Conservation (phyloP, 352 stramenopile species). For the Peronospora farinosa region DNA sequence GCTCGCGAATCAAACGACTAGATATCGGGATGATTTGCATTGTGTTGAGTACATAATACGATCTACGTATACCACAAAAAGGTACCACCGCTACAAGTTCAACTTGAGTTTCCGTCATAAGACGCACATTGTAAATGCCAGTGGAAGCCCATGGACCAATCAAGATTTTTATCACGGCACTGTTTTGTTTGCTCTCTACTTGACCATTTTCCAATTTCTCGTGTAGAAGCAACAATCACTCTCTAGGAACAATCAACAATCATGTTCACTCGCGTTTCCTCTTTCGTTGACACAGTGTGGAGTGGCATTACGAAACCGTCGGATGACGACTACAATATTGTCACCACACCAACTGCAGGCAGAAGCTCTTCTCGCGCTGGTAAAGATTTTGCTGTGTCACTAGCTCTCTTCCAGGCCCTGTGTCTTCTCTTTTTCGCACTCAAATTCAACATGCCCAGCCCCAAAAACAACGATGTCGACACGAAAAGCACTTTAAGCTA, state of each 20-base stretch:
- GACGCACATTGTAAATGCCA: not conserved
- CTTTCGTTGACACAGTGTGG: constrained; percentile 14
- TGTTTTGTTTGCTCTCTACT: not conserved
- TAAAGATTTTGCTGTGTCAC: constrained; percentile 12
- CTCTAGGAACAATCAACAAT: not conserved
- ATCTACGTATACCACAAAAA: too few relatives aligned
- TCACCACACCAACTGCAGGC: constrained; percentile 7
- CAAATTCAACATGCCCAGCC: constrained; percentile 19
- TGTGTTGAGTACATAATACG: too few relatives aligned
- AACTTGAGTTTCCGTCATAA: constrained; percentile 13
- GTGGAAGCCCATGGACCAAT: constrained; percentile 7
- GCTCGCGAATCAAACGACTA: too few relatives aligned
- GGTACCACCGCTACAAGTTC: too few relatives aligned
- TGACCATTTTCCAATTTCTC: constrained; percentile 11
- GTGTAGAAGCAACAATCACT: constrained; percentile 1
- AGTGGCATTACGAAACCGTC: constrained; percentile 3
- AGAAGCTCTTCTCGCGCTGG: not conserved
- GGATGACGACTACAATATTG: constrained; percentile 13
- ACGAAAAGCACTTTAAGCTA: constrained; percentile 8
- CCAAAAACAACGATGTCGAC: constrained; percentile 7
- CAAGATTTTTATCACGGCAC: not conserved
- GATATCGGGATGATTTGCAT: too few relatives aligned
- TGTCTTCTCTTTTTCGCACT: constrained; percentile 19
- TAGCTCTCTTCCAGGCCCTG: constrained; percentile 10
- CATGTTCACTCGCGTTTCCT: constrained; percentile 18